Evolutionary conservation across 2,329 filamentous ascomycete species (phyloP), one percentile per base, ranked within the genome.

Genomic region (Fusarium newnesense): DNA sequence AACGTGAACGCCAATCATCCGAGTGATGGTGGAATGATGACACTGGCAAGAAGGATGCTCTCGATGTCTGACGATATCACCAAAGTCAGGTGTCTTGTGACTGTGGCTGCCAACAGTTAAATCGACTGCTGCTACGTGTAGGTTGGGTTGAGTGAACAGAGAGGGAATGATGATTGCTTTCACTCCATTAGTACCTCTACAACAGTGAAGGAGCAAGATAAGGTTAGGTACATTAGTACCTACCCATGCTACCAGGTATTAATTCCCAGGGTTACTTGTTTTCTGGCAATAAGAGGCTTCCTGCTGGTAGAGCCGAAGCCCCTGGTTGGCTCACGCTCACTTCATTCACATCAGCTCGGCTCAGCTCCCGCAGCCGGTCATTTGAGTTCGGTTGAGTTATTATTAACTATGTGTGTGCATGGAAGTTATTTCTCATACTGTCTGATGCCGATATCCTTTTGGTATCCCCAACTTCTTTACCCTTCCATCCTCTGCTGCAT

Each of bases 261-360:
- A 37, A 24, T 24, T 16, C n/a, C 11, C 46, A 32, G 30, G 47
- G 30, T 34, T 50, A n/a, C 30, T 34, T 50, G 50, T 40, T 42
- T 59, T 49, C 42, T 67, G 53, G 46, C 39, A 57, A 65, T 34
- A 60, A 60, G 60, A 69, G 59, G 58, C 67, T 69, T 53, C 30
- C 30, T 47, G 36, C 43, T 58, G 60, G 24, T 28, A 64, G 50
- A 50, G 62, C 57, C 62, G 39, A 53, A 46, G 53, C 62, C 39
- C 46, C 40, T 63, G 34, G 40, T 65, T 54, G 50, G 50, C 26
- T 54, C 36, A 42, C 36, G 13, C 16, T 26, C n/a, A 36, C 47
- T 52, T 52, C 30, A 52, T 49, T 46, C 54, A n/a, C 32, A 36
- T 37, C 32, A 37, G 56, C 32, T 28, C 32, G 56, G 56, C 56